Evolutionary conservation across 305 asterid genomes (phyloP), one percentile per base, ranked within the genome.

Genomic region (Plantago coronopus): DNA sequence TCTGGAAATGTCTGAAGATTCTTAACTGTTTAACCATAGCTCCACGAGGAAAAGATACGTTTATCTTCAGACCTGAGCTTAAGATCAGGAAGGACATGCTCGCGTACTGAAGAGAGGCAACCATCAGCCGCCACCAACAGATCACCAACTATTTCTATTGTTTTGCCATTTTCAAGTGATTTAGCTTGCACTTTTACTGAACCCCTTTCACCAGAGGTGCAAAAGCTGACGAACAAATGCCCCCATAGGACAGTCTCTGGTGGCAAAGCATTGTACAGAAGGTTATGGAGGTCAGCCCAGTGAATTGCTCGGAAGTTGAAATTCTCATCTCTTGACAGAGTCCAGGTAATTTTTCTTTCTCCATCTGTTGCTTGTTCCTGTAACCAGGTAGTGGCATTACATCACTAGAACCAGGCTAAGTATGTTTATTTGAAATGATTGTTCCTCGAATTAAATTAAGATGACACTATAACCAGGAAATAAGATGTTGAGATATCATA

Each of bases 41-140:
- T 43, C 21, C 16, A 63, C 47, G 27, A 34, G 48, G 47, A 17
- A 31, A 19, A 18, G 20, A 17, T 18, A 25, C 29, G 5, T 48
- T 55, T 48, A 1, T 48, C 49, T 38, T 62, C 74, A 66, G 27
- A 84, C 97, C 97, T 84, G 62, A 90, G 55, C 65, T 81, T 81
- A 62, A 75, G 70, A 67, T 72, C 75, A 0, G 96, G 96, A 56
- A 80, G 44, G 72, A 90, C 85, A 48, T 17, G 47, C 66, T 75
- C 76, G 17, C 96, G 74, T 44, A 87, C 76, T 11, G 86, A 74
- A 66, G 96, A 87, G 62, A 77, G 85, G 61, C 91, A 85, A 49
- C 97, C 97, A 79, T 90, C 97, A 47, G 96, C 96, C 64, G 93
- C 96, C 54, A 90, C 65, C 38, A 90, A 88, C 68, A 89, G 72